Evolutionary conservation across 2,329 filamentous ascomycete genomes (phyloP).

Genomic region (Trichophyton rubrum): DNA sequence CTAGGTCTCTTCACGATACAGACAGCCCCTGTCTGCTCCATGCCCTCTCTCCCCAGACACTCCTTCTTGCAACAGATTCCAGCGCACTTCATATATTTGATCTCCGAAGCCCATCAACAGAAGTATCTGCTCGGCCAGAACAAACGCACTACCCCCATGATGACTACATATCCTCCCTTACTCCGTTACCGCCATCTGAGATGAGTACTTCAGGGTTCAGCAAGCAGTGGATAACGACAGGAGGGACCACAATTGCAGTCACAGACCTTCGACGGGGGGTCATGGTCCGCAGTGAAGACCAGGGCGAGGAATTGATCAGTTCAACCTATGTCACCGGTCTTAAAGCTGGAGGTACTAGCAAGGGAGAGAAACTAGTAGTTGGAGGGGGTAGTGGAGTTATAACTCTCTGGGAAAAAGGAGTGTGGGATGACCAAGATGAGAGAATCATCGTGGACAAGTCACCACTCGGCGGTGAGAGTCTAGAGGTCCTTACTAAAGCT

Average conservation of each 20-base stretch:
- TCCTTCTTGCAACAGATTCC: slow-evolving; percentile 83
- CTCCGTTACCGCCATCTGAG: slow-evolving; percentile 64
- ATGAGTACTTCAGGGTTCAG: slow-evolving; percentile 77
- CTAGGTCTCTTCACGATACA: slow-evolving; percentile 23
- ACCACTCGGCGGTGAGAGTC: slow-evolving; percentile 56
- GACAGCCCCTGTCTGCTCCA: slow-evolving; percentile 74
- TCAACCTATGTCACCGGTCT: slow-evolving; percentile 66
- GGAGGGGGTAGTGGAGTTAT: slow-evolving; percentile 69
- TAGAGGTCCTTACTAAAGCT: slow-evolving; percentile 64
- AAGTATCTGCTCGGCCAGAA: slow-evolving; percentile 51
- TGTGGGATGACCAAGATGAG: slow-evolving; percentile 93
- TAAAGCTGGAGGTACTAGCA: slow-evolving; percentile 51
- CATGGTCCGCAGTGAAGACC: slow-evolving; percentile 79
- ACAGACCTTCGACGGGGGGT: slow-evolving; percentile 81
- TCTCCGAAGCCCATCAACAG: slow-evolving; percentile 48
- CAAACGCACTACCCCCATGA: slow-evolving; percentile 78
- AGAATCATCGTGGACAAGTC: slow-evolving; percentile 60
- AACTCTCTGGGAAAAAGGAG: slow-evolving; percentile 85
- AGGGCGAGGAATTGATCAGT: slow-evolving; percentile 85
- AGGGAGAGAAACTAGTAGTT: slow-evolving; percentile 63
- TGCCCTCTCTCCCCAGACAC: slow-evolving; percentile 70
- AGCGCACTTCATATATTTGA: slow-evolving; percentile 82
- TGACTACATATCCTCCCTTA: slow-evolving; percentile 83
- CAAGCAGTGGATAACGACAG: slow-evolving; percentile 91
- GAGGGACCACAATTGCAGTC: slow-evolving; percentile 78